These are phyloP conservation scores for Cyclostephanos invisitatus DNA, from an alignment of 108 stramenopile species.

Conservation along the genomic window DNA sequence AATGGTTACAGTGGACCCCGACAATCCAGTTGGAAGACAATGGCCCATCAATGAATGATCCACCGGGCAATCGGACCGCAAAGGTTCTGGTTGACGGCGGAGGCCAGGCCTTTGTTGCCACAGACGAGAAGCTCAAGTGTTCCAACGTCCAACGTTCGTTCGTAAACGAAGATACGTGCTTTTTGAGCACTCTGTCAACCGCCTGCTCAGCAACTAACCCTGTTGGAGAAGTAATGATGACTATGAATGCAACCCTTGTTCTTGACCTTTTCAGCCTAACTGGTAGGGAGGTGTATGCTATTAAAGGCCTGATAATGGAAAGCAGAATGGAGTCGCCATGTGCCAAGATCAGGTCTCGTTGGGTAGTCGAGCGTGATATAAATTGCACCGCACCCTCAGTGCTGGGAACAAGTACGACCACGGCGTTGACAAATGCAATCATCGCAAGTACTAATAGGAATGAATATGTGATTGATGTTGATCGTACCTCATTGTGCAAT, in stretches of 20 bases:
- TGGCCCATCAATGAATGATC: constrained; percentile 51
- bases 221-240: constrained; percentile 32
- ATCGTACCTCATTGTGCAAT: constrained; percentile 22
- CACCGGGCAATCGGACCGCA: constrained; percentile 1
- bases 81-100: constrained; percentile 49
- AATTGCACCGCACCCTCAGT: constrained; percentile 34
- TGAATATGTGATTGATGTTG: constrained; percentile 26
- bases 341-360: constrained; percentile 25
- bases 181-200: constrained; percentile 26
- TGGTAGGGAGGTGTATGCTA: constrained; percentile 53
- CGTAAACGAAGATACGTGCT: constrained; percentile 57
- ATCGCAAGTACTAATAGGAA: constrained; percentile 20
- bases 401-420: constrained; percentile 4
- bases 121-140: constrained; percentile 42
- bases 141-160: constrained; percentile 49
- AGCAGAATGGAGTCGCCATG: constrained; percentile 31
- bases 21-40: constrained; percentile 26
- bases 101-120: constrained; percentile 20
- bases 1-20: constrained; percentile 47
- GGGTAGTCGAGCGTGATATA: constrained; percentile 10
- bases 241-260: constrained; percentile 22
- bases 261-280: constrained; percentile 25
- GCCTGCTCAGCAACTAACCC: constrained; percentile 26
- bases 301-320: constrained; percentile 49
- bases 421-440: constrained; percentile 27